phyloP scores from a whole-genome alignment of 257 asterid species.

The Solanum habrochaites region DNA sequence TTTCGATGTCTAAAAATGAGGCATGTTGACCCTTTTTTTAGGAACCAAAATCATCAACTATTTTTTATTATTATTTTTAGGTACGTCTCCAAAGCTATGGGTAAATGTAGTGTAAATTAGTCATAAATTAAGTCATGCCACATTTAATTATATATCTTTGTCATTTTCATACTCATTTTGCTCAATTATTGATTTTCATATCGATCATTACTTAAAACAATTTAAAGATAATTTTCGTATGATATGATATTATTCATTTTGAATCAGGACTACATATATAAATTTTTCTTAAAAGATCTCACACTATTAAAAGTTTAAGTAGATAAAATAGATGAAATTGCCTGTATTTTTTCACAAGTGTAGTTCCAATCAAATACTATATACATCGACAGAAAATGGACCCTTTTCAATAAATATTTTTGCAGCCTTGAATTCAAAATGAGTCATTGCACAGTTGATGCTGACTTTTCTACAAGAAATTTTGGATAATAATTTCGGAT shows the following conservation, averaged over 20 bases:
- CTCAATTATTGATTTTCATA: not conserved
- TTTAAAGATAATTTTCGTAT: not conserved
- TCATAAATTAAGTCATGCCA: not conserved
- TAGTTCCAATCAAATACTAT: not conserved
- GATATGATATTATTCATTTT: not conserved
- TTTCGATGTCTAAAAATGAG: not conserved
- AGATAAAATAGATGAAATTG: not conserved
- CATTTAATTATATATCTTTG: not conserved
- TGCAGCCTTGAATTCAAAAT: not conserved
- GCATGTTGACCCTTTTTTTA: not conserved
- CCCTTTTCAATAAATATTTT: not conserved
- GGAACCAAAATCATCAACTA: not conserved
- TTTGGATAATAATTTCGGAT: not conserved
- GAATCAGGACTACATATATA: accelerated
- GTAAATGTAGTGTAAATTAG: not conserved
- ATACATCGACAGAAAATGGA: not conserved
- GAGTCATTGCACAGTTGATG: not conserved
- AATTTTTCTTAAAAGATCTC: accelerated
- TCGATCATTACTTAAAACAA: not conserved
- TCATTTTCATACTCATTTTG: not conserved
- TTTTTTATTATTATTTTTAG: not conserved
- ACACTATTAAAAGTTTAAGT: not conserved
- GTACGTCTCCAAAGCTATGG: not conserved
- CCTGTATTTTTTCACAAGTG: not conserved
- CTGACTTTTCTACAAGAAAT: not conserved